A percentile compares a stretch with the other conserved stretches of the same genome.
These are phyloP conservation scores for Didymella glomerata DNA, from an alignment of 2,329 filamentous ascomycete species.

Conservation along the genomic window DNA sequence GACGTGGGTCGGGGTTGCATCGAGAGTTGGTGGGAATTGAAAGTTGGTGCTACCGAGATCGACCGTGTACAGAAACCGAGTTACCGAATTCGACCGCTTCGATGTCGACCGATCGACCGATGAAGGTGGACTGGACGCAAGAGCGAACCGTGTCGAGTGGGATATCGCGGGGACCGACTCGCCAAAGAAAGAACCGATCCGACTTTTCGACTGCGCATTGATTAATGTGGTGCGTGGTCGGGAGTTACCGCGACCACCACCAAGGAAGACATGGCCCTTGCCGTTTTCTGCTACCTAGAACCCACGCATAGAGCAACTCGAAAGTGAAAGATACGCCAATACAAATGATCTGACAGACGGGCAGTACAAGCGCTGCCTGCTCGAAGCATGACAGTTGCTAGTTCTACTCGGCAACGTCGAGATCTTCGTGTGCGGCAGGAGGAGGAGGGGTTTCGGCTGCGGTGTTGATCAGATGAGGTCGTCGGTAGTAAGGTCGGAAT, in stretches of 20 bases:
- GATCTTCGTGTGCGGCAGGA: constrained; percentile 79
- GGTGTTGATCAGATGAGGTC: constrained; percentile 40
- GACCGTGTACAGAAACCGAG: constrained; percentile 47
- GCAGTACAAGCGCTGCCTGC: constrained; percentile 22
- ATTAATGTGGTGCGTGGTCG: constrained; percentile 47
- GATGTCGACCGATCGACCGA: constrained; percentile 47
- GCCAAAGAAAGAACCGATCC: constrained; percentile 44
- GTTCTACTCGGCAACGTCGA: constrained; percentile 85
- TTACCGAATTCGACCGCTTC: constrained; percentile 42
- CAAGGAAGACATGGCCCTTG: constrained; percentile 25
- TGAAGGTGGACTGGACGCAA: constrained; percentile 33
- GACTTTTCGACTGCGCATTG: constrained; percentile 47
- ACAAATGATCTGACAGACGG: constrained; percentile 28
- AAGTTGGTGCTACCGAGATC: constrained; percentile 45
- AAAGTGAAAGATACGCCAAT: constrained; percentile 26
- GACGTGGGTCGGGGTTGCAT: constrained; percentile 25
- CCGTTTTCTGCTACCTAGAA: constrained; percentile 36
- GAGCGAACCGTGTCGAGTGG: constrained; percentile 45
- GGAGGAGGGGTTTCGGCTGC: constrained; percentile 79
- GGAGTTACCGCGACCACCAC: constrained; percentile 38
- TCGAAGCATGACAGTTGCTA: constrained; percentile 25
- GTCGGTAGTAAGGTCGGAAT: constrained; percentile 27
- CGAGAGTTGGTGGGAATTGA: constrained; percentile 28
- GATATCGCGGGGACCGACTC: constrained; percentile 48
- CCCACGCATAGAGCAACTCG: constrained; percentile 36